These are phyloP conservation scores for Allomyces macrogynus DNA, from an alignment of 192 early-diverging fungal genomes.

Conservation along the genomic window DNA sequence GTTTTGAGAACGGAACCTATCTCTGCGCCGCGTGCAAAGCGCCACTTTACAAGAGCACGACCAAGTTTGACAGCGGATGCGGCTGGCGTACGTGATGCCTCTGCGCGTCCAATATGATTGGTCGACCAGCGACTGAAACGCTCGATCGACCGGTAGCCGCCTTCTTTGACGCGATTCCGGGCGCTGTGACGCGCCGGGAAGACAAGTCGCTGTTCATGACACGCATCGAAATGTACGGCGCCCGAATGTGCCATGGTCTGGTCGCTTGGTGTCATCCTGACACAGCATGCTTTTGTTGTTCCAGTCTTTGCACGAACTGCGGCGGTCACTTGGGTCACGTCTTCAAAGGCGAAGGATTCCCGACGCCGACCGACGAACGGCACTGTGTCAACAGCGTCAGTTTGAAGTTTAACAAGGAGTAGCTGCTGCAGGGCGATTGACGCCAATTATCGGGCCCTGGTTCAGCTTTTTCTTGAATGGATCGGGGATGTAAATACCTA, in stretches of 20 bases:
- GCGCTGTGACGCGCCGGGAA: slow-evolving; percentile 47
- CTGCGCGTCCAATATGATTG: too few species aligned
- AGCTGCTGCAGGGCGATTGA: too few species aligned
- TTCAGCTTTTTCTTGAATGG: too few species aligned
- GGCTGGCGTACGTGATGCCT: slow-evolving; percentile 43
- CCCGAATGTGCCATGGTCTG: neutral
- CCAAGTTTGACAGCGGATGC: slow-evolving; percentile 80
- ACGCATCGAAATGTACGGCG: slow-evolving; percentile 54
- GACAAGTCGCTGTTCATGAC: slow-evolving; percentile 44
- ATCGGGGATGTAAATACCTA: too few species aligned
- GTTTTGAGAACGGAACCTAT: slow-evolving; percentile 45
- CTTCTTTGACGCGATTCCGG: slow-evolving; percentile 71
- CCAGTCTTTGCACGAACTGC: slow-evolving; percentile 47
- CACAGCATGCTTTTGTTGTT: neutral
- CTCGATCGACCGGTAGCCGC: slow-evolving; percentile 25
- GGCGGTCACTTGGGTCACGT: slow-evolving; percentile 80
- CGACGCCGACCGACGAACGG: slow-evolving; percentile 66
- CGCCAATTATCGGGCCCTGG: too few species aligned
- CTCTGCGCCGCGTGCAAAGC: slow-evolving; percentile 64
- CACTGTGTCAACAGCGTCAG: slow-evolving; percentile 90
- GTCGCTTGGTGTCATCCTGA: neutral
- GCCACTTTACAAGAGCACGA: slow-evolving; percentile 67
- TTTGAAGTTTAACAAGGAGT: slow-evolving; percentile 42
- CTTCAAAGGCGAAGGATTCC: slow-evolving; percentile 78
- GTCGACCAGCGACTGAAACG: neutral